These are phyloP conservation scores for Xenoacremonium recifei DNA, from an alignment of 2,329 filamentous ascomycete genomes.

Conservation along the genomic window DNA sequence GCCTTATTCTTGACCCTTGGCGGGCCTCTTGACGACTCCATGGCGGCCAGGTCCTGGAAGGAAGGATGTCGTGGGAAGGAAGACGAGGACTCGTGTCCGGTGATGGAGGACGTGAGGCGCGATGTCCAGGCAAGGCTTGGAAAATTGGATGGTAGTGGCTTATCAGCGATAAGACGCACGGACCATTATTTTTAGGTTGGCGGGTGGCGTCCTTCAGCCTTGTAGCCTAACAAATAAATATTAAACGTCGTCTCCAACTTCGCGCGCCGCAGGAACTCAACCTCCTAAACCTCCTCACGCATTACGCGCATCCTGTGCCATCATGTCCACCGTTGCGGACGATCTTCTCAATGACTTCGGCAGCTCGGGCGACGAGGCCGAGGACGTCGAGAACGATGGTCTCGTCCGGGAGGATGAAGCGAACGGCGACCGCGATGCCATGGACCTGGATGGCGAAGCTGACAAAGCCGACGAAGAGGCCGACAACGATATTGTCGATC, in stretches of 20 bases:
- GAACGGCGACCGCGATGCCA: slow-evolving; percentile 51
- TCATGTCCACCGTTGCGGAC: slow-evolving; percentile 88
- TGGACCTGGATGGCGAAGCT: slow-evolving; percentile 38
- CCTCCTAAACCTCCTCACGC: slow-evolving; percentile 5
- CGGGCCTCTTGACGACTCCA: slow-evolving; percentile 89
- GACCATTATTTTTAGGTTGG: slow-evolving; percentile 7
- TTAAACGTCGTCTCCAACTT: slow-evolving; percentile 7
- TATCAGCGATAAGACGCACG: slow-evolving; percentile 14
- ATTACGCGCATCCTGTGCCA: too few species aligned
- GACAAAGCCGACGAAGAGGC: slow-evolving; percentile 59
- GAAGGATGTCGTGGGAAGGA: neutral
- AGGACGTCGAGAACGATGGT: slow-evolving; percentile 56
- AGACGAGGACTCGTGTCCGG: slow-evolving; percentile 1
- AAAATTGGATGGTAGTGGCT: slow-evolving; percentile 20
- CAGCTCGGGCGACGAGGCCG: slow-evolving; percentile 70
- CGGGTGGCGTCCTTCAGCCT: slow-evolving; percentile 28
- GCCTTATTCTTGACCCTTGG: slow-evolving; percentile 99
- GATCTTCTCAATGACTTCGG: slow-evolving; percentile 78
- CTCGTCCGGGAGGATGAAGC: slow-evolving; percentile 40
- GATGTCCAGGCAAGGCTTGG: slow-evolving; percentile 22
- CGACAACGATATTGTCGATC: slow-evolving; percentile 45
- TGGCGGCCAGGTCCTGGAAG: slow-evolving; percentile 40
- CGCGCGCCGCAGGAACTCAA: neutral
- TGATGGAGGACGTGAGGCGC: slow-evolving; percentile 8
- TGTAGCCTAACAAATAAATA: slow-evolving; percentile 21